Conservation (phyloP, 2,329 filamentous ascomycete species). For the Calcarisporium arbuscula region DNA sequence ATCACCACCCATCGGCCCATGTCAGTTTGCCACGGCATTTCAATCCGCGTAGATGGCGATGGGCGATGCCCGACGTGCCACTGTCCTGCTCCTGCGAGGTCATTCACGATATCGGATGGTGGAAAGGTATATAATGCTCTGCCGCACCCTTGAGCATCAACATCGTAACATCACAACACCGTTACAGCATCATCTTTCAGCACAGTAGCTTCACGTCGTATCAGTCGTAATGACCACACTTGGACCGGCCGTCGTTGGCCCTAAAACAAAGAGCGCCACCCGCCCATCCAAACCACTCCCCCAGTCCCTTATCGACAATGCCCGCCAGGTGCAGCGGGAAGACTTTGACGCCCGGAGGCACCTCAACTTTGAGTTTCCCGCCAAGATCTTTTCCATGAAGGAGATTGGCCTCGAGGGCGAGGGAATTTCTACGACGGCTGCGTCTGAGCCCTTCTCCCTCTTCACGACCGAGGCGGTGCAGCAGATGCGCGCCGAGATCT, state of each 20-base stretch:
- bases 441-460: conserved; percentile 58
- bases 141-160: too few relatives aligned
- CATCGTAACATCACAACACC: too few relatives aligned
- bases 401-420: conserved; percentile 51
- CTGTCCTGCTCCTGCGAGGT: too few relatives aligned
- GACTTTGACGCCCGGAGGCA: conserved; percentile 50
- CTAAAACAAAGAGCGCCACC: conserved; percentile 20
- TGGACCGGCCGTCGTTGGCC: conserved; percentile 20
- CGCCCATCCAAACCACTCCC: conserved; percentile 20
- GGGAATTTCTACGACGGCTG: conserved; percentile 56
- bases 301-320: conserved; percentile 19
- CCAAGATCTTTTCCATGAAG: conserved; percentile 52
- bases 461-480: conserved; percentile 56
- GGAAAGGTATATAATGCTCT: too few relatives aligned
- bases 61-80: too few relatives aligned
- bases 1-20: too few relatives aligned
- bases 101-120: too few relatives aligned
- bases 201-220: too few relatives aligned
- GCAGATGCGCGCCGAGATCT: conserved; percentile 56
- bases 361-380: conserved; percentile 43
- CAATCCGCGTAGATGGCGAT: too few relatives aligned
- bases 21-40: too few relatives aligned
- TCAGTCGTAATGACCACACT: too few relatives aligned
- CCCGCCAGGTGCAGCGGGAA: conserved; percentile 11
- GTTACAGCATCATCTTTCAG: too few relatives aligned